Base-by-base conservation (phyloP, 1,284 basidiomycete genomes). In the Rhodotorula sp. region DNA sequence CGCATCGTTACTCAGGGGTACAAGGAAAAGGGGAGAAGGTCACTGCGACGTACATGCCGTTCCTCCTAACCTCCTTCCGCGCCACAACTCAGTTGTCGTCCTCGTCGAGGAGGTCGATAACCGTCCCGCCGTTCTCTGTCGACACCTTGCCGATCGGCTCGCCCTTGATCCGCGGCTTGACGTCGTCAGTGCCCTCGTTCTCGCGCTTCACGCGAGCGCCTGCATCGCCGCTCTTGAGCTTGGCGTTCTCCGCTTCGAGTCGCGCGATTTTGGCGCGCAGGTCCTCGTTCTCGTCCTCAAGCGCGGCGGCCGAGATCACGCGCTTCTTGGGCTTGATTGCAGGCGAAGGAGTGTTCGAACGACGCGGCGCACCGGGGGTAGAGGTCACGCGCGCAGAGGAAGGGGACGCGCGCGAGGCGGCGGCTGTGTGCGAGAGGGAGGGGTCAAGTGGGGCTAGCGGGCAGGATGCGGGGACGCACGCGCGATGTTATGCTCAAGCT, bases 401-500 rank as follows among this genome's bases (percentile, higher is more conserved):
- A 1, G 46, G 21, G 25, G 32, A 19, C 5, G 63, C 50, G 50
- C n/a, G 39, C 13, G 34, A 1, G 12, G 36, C 36, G 53, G 34
- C 36, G 7, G 36, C 41, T 29, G 37, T 21, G 15, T 41, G 15
- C 21, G 19, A 19, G 19, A 17, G 22, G 34, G 27, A 12, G 7
- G 27, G 9, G 36, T 46, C 7, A 22, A 32, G 13, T 17, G 0
- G 12, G 21, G 17, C 13, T 5, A 5, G 13, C 9, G 19, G 48
- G 0, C 0, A 10, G 12, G 6, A 53, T 19, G n/a, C 15, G 29
- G 22, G 12, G 8, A 10, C 59, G 15, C 22, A 67, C 64, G 48
- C 25, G 64, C 57, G 32, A 73, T 46, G 46, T 70, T 65, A 25
- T 46, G 51, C 2, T 63, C 41, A 25, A 70, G 37, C 60, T 73